Evolutionary conservation across 2,329 filamentous ascomycete genomes (phyloP), one percentile per base, ranked within the genome.

Genomic region (Diaporthe ampelina): DNA sequence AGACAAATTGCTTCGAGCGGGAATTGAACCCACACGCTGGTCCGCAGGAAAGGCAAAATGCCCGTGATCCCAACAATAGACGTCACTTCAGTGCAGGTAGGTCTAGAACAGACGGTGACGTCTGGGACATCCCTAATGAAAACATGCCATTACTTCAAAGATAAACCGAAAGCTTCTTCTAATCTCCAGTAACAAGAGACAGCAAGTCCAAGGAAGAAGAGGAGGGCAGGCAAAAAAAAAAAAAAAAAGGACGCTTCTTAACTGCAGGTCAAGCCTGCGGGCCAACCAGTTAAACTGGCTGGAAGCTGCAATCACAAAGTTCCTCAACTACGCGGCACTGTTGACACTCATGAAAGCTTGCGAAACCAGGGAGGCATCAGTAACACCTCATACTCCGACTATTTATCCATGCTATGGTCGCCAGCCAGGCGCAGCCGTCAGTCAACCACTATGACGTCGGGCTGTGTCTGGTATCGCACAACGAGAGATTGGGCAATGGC

Each of bases 391-490:
- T 54, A 2, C 15, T 15, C 43, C 69, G 1, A 1, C 32, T 11
- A 4, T 13, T 37, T 59, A 17, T 17, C 57, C 58, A 52, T 1
- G 56, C 43, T 52, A 29, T 71, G 57, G 56, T 19, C 69, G 13
- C 56, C 69, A 71, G 69, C 69, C 69, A 52, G 40, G 19, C 9
- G 21, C 32, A 43, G 15, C 24, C 32, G n/a, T 26, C 54, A 15
- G 69, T 72, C 57, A 72, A 72, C 69, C 6, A 63, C 69, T 71
- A 71, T 71, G 56, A 71, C 56, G 57, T 52, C n/a, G n/a, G 43
- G 19, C 35, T 43, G 56, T 58, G 50, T 45, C 56, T 61, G 69
- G 69, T 61, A 71, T 71, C 69, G 57, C 69, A 54, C 32, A 37
- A 45, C 69, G 40, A 63, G 57, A 72, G 45, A 54, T 43, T 17